Conservation (phyloP, 441 rosid species). For the Hypseocharis bilobata region DNA sequence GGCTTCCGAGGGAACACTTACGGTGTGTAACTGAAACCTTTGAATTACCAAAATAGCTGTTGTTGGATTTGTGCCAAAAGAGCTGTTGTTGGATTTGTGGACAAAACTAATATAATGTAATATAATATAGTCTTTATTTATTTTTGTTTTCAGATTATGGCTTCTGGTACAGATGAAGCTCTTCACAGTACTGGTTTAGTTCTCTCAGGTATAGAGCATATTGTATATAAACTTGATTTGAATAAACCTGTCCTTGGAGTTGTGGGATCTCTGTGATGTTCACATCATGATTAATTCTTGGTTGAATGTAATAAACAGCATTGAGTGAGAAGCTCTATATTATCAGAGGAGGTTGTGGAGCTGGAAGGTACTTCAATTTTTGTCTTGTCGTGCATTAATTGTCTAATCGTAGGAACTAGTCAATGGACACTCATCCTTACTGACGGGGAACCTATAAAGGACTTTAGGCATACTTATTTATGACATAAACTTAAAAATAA, state of each 20-base stretch:
- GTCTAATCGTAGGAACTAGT: background rate
- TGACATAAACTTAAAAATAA: too few species aligned
- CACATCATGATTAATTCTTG: constrained; percentile 20
- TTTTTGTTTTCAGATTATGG: constrained; percentile 61
- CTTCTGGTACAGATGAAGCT: constrained; percentile 76
- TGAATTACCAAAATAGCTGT: constrained; percentile 9
- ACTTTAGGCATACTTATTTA: too few species aligned
- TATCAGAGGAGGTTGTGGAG: constrained; percentile 85
- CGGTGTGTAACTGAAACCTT: constrained; percentile 40
- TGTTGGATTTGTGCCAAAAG: constrained; percentile 15
- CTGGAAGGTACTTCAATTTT: constrained; percentile 63
- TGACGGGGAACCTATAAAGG: too few species aligned
- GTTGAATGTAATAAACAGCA: constrained; percentile 42
- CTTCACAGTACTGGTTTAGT: constrained; percentile 55
- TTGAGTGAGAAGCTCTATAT: constrained; percentile 90
- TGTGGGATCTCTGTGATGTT: constrained; percentile 19
- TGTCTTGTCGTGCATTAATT: constrained; percentile 18
- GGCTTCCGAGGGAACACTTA: constrained; percentile 79
- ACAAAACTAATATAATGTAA: too few species aligned
- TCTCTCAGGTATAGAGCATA: constrained; percentile 52
- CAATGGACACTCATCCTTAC: background rate
- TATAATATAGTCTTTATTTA: background rate
- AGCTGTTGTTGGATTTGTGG: constrained; percentile 19
- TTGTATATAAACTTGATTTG: background rate
- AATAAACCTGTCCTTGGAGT: constrained; percentile 6